Evolutionary conservation across 805 yeast genomes (phyloP), one percentile per base, ranked within the genome.

Genomic region (Kregervanrija delftensis): DNA sequence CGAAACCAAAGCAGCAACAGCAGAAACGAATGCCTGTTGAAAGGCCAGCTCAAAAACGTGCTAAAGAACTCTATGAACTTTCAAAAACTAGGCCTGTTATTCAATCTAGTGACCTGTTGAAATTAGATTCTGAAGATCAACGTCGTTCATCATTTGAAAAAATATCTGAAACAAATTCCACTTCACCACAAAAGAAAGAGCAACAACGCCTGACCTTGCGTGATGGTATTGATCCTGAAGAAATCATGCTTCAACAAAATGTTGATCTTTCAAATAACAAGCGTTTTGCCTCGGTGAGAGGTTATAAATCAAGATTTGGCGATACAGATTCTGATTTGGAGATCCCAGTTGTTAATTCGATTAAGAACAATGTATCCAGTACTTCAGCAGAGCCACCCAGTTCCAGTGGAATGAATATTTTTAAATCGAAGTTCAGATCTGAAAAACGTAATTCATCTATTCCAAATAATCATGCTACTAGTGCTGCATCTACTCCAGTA

Each of bases 261-360:
- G 49, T 64, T 70, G 0, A 39, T 66, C 39, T 58, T 12, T 12
- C 13, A 33, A 33, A 33, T 13, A 14, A 33, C 15, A 33, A 33
- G 35, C 35, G 35, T 14, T 33, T 33, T 13, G 9, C 35, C 9
- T 33, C 9, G 35, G 9, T 6, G 15, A 14, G 39, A 32, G 42
- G 61, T 1, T 74, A 69, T 60, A 73, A 65, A 45, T 80, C 87
- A 1, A 68, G 86, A 52, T 74, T 80, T 49, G 69, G 67, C 5
- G 88, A 82, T 56, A 79, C 85, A 3, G 86, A 81, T 54, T 80
- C 82, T 11, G 86, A 81, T 38, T 59, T 58, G 11, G 78, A 73
- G 15, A 55, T 52, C 22, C 60, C 63, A 11, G 22, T 49, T 8
- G 28, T 22, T 22, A 22, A 6, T 6, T 22, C 28, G 6, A 22